Conservation (phyloP, 2,329 filamentous ascomycete genomes). For the Emergomyces orientalis region DNA sequence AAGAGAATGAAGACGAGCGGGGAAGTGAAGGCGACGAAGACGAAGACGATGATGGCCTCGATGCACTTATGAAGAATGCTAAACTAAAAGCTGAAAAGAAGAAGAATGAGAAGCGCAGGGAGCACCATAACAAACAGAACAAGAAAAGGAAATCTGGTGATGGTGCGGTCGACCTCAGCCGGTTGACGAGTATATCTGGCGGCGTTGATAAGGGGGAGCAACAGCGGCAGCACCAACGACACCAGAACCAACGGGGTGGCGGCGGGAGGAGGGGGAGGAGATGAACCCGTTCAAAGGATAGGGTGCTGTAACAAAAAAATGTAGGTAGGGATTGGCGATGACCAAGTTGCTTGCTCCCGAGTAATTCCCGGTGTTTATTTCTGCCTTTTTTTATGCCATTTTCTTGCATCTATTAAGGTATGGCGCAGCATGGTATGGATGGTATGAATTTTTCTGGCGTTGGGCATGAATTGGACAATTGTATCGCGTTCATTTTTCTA, state of each 20-base stretch:
- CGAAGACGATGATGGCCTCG: constrained; percentile 12
- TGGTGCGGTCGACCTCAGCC: constrained; percentile 5
- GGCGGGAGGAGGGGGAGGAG: constrained; percentile 14
- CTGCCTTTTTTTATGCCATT: not conserved
- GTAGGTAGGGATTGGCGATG: not conserved
- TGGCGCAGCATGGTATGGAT: not conserved
- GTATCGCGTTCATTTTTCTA: not conserved
- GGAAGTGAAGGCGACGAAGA: constrained; percentile 10
- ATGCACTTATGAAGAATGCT: constrained; percentile 16
- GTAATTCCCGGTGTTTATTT: not conserved
- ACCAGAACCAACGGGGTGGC: constrained; percentile 6
- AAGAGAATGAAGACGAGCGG: not conserved
- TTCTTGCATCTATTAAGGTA: not conserved
- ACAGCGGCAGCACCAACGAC: not conserved
- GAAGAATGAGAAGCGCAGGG: not conserved
- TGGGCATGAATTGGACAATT: not conserved
- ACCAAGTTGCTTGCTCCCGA: not conserved
- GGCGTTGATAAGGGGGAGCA: constrained; percentile 6
- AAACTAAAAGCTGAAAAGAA: constrained; percentile 16
- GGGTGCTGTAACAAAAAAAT: not conserved
- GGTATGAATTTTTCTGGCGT: not conserved
- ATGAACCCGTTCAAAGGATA: not conserved
- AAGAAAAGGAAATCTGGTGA: not conserved
- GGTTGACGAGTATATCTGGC: constrained; percentile 9
- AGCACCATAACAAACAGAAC: not conserved